These are phyloP conservation scores for Mytilinidion resinicola DNA, from an alignment of 495 filamentous ascomycete genomes.

Conservation along the genomic window DNA sequence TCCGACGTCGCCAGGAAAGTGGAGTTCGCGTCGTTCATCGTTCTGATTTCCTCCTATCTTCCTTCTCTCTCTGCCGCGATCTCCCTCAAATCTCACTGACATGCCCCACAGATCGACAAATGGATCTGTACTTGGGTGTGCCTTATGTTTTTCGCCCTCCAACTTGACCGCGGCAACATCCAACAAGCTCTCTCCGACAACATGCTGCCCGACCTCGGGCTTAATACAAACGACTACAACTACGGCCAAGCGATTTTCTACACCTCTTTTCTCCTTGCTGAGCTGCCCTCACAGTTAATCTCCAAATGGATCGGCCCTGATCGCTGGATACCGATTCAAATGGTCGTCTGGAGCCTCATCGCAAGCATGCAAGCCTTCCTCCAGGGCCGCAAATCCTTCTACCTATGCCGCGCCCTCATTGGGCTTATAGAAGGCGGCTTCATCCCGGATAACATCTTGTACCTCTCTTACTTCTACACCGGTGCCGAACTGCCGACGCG, in stretches of 20 bases:
- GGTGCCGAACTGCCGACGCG: no score
- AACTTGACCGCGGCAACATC: constrained; percentile 7
- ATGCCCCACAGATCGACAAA: no score
- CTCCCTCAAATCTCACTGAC: not conserved
- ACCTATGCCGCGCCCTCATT: constrained; percentile 6
- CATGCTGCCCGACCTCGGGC: constrained; percentile 7
- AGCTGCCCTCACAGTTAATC: constrained; percentile 19
- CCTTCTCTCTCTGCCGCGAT: no score
- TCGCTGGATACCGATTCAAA: constrained; percentile 18
- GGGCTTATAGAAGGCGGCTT: constrained; percentile 16
- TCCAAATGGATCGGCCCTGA: constrained; percentile 15
- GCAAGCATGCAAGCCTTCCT: constrained; percentile 7
- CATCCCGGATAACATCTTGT: constrained; percentile 18
- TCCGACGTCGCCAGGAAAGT: not conserved
- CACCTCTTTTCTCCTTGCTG: constrained; percentile 14
- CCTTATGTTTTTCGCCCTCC: not conserved
- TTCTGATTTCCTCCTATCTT: no score
- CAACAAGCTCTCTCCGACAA: constrained; percentile 15
- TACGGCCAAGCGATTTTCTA: constrained; percentile 3
- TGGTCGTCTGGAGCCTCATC: constrained; percentile 16
- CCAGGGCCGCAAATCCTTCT: not conserved
- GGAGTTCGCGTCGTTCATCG: no score
- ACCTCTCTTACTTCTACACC: constrained; percentile 2
- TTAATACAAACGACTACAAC: constrained; percentile 17
- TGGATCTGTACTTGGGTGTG: no score